A percentile compares a stretch with the other conserved stretches of the same genome.
These are phyloP conservation scores for Gracilaria domingensis DNA, from an alignment of 23 red algal species.

Conservation along the genomic window DNA sequence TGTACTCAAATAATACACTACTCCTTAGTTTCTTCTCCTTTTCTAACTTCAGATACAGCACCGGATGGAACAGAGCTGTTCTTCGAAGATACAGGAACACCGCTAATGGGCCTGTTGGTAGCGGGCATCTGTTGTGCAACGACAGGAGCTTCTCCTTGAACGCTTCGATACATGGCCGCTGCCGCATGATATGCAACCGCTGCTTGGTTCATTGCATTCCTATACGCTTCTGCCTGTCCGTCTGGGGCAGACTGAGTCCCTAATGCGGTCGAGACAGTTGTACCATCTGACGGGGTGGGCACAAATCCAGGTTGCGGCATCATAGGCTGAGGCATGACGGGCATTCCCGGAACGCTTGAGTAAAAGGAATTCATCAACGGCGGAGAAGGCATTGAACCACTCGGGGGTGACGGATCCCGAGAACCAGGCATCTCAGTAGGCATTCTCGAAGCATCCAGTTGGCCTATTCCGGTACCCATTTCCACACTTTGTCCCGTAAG, in stretches of 20 bases:
- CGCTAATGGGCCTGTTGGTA: not conserved
- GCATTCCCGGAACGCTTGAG: slow-evolving; percentile 12
- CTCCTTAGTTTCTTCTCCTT: slow-evolving; percentile 20
- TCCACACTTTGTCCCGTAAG: not conserved
- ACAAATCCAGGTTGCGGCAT: slow-evolving; percentile 38
- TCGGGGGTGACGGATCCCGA: not conserved
- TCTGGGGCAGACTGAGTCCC: not conserved
- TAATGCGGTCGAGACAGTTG: not conserved
- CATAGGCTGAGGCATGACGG: slow-evolving; percentile 14
- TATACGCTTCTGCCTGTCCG: slow-evolving; percentile 28
- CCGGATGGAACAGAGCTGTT: not conserved
- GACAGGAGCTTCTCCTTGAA: slow-evolving; percentile 65
- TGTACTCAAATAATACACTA: not conserved
- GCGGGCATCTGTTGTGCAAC: not conserved
- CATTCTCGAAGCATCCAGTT: not conserved
- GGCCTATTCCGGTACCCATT: not conserved
- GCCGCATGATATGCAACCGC: slow-evolving; percentile 66
- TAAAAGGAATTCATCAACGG: slow-evolving; percentile 29
- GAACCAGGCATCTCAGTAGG: not conserved
- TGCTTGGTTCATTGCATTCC: slow-evolving; percentile 49
- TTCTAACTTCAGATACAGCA: not conserved
- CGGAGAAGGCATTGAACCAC: slow-evolving; percentile 18
- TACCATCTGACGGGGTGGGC: not conserved
- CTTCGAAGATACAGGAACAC: not conserved
- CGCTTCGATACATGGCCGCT: slow-evolving; percentile 61